phyloP scores from a whole-genome alignment of 805 yeast genomes.

The Isabelozyma heimii region DNA sequence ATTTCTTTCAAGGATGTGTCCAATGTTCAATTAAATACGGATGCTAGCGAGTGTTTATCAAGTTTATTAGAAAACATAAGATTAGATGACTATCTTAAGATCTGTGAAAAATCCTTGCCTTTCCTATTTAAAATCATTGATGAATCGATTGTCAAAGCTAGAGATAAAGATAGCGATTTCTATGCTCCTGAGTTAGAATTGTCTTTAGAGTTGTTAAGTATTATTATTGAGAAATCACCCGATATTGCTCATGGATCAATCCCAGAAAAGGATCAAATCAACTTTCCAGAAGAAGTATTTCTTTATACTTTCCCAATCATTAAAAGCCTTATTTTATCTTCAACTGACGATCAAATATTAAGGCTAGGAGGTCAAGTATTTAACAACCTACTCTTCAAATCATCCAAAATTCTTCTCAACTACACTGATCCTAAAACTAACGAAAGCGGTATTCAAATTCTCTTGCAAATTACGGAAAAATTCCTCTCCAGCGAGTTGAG shows the following conservation, averaged over 20 bases:
- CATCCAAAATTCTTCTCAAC: slow-evolving; percentile 29
- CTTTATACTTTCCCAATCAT: slow-evolving; percentile 42
- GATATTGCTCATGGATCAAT: slow-evolving; percentile 5
- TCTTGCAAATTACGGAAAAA: slow-evolving; percentile 65
- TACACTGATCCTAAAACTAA: slow-evolving; percentile 30
- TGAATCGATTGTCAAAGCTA: slow-evolving; percentile 16
- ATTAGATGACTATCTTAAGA: slow-evolving; percentile 40
- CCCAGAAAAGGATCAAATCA: background rate
- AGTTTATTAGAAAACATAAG: slow-evolving; percentile 52
- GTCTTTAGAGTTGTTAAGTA: slow-evolving; percentile 54
- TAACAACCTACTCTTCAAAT: slow-evolving; percentile 51
- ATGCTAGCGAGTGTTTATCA: slow-evolving; percentile 67
- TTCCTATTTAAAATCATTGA: slow-evolving; percentile 37
- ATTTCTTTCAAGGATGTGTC: slow-evolving; percentile 73
- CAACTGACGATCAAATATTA: slow-evolving; percentile 73
- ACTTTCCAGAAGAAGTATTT: slow-evolving; percentile 40
- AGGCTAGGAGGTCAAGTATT: slow-evolving; percentile 78
- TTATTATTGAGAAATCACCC: slow-evolving; percentile 48
- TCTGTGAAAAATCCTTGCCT: slow-evolving; percentile 55
- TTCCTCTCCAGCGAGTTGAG: slow-evolving; percentile 68
- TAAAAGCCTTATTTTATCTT: slow-evolving; percentile 35
- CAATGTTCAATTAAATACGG: slow-evolving; percentile 65
- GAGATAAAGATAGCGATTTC: slow-evolving; percentile 39
- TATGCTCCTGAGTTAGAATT: slow-evolving; percentile 55
- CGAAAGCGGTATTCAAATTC: slow-evolving; percentile 49